Evolutionary conservation across 257 asterid genomes (phyloP), one percentile per base, ranked within the genome.

Genomic region (Solanum pennellii): DNA sequence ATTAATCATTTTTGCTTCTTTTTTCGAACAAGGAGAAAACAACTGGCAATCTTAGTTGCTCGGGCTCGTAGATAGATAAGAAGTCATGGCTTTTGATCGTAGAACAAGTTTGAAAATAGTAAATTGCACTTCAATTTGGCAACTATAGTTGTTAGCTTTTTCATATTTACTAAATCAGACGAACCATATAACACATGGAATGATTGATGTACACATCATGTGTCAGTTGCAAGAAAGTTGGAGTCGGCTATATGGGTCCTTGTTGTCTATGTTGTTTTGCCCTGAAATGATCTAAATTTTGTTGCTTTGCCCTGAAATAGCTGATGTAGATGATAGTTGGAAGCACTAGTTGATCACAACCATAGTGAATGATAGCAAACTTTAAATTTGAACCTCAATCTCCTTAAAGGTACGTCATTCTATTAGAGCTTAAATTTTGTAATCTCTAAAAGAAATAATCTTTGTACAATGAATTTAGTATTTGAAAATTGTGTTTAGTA

Each of bases 261-360:
- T 9, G 9, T 6, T 27, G 20, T 13, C 10, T n/a, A 10, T 21
- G 33, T 23, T 60, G 69, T 11, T 41, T 41, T 41, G 3, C 45
- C 44, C 45, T 41, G 12, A 9, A 9, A 41, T 9, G 11, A 9
- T 41, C 45, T 41, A 41, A 41, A 9, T 39, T 41, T 41, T 41
- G 45, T 9, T 41, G 45, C 10, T 39, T 39, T 39, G 42, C 42
- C 42, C 3, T 41, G 12, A 41, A 89, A 96, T 98, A 3, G 99
- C 99, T 0, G 99, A 96, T 13, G 98, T 98, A 27, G 94, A 92
- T 52, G 98, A 96, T 87, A 98, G 99, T 0, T 98, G 99, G 7
- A 95, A 93, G 47, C 98, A 96, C 93, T 98, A 94, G 37, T 90
- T 95, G 89, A 94, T 95, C 56, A 73, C 90, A 10, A 96, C 99